These are phyloP conservation scores for Podospora anserina DNA, from an alignment of 495 filamentous ascomycete genomes.

Conservation along the genomic window DNA sequence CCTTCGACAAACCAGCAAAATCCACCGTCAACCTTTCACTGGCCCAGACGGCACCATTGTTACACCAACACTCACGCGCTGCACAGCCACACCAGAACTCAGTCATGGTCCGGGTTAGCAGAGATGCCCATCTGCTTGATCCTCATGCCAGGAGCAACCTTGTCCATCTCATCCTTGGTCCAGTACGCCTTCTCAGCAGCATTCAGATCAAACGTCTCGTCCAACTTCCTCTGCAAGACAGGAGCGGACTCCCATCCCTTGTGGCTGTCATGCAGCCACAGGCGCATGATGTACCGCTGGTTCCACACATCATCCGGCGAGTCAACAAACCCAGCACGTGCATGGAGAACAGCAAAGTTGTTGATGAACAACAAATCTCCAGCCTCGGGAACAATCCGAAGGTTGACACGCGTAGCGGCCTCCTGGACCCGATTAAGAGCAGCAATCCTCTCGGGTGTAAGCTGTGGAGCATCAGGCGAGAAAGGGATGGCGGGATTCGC, in stretches of 20 bases:
- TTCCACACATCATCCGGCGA: background rate
- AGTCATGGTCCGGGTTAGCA: background rate
- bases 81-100: background rate
- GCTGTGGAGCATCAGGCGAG: background rate
- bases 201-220: background rate
- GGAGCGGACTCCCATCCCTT: background rate
- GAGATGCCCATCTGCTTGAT: background rate
- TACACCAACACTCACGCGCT: background rate
- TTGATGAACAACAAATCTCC: background rate
- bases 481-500: background rate
- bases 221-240: background rate
- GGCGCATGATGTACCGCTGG: background rate
- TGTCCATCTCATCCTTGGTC: background rate
- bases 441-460: background rate
- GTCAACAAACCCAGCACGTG: background rate
- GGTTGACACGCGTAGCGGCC: background rate
- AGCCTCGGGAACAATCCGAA: background rate
- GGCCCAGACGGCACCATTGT: background rate
- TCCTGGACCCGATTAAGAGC: background rate
- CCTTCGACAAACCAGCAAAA: background rate
- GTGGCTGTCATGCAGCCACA: background rate
- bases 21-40: background rate
- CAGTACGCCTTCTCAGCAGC: background rate
- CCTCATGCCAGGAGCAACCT: background rate
- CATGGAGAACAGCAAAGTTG: background rate